phyloP scores from a whole-genome alignment of 768 basidiomycete species.

The Clavulina sp. region DNA sequence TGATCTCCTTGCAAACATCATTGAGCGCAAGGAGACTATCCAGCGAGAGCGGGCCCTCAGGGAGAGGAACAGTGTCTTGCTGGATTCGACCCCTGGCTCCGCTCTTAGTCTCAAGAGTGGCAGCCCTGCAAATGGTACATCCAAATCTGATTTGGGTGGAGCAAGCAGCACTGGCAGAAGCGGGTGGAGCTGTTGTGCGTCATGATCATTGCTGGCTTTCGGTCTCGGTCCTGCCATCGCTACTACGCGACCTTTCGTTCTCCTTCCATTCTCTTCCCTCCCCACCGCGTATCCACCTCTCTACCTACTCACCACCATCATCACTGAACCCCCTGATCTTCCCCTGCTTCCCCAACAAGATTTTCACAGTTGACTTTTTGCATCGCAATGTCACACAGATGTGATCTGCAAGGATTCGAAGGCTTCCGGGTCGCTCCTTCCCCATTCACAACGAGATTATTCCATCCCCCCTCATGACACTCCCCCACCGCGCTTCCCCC shows the following conservation, averaged over 20 bases:
- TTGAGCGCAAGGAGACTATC: constrained; percentile 57
- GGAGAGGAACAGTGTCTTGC: constrained; percentile 69
- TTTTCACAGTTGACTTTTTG: not conserved
- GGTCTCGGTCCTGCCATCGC: not conserved
- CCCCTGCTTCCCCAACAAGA: not conserved
- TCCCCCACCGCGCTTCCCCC: no score
- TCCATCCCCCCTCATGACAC: no score
- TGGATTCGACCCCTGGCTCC: constrained; percentile 16
- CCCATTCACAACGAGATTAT: no score
- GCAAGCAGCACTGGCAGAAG: not conserved
- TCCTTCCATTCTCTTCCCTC: not conserved
- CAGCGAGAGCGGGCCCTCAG: constrained; percentile 65
- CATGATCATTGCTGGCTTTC: not conserved
- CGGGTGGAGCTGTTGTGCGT: not conserved
- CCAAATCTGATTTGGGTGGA: not conserved
- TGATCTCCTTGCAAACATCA: constrained; percentile 63
- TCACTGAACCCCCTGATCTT: not conserved
- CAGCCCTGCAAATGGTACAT: not conserved
- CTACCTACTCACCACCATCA: not conserved
- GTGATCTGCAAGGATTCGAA: no score
- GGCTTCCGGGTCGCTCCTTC: no score
- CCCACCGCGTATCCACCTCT: not conserved
- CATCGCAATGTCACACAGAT: no score
- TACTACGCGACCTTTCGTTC: not conserved
- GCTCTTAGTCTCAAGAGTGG: not conserved